Conservation (phyloP, 2,329 filamentous ascomycete genomes). For the Aphanoascus verrucosus region DNA sequence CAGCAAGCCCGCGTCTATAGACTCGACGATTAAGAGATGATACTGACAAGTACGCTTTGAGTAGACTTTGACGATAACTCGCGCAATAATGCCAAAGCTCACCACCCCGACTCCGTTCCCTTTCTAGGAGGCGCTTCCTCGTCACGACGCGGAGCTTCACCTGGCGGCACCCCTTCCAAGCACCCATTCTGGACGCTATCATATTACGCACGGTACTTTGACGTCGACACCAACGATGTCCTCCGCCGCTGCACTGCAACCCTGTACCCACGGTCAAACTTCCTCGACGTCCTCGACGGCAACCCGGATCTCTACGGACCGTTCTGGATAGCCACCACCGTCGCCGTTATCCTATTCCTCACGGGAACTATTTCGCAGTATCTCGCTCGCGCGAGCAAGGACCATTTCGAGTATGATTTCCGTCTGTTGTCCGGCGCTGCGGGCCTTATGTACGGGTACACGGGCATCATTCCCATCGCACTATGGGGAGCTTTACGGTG, state of each 20-base stretch:
- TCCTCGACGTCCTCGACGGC: slow-evolving; percentile 91
- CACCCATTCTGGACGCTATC: slow-evolving; percentile 83
- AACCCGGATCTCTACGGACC: slow-evolving; percentile 95
- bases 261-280: slow-evolving; percentile 85
- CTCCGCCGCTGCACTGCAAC: slow-evolving; percentile 75
- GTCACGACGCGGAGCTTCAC: slow-evolving; percentile 31
- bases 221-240: slow-evolving; percentile 89
- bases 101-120: slow-evolving; percentile 40
- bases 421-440: slow-evolving; percentile 77
- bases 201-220: slow-evolving; percentile 97
- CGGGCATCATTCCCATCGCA: slow-evolving; percentile 68
- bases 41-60: slow-evolving; percentile 3
- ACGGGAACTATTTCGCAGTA: slow-evolving; percentile 94
- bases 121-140: slow-evolving; percentile 38
- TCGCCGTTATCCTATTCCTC: slow-evolving; percentile 88
- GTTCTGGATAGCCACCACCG: slow-evolving; percentile 97
- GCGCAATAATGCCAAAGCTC: slow-evolving; percentile 38
- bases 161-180: slow-evolving; percentile 49
- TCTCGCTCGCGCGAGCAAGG: slow-evolving; percentile 54
- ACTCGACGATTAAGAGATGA: slow-evolving; percentile 1
- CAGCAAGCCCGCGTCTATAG: slow-evolving; percentile 9
- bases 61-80: slow-evolving; percentile 57
- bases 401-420: slow-evolving; percentile 85
- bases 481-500: slow-evolving; percentile 85
- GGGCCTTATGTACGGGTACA: slow-evolving; percentile 92